phyloP scores from a whole-genome alignment of 1,139 yeast species.

The Hansenula sp. region DNA sequence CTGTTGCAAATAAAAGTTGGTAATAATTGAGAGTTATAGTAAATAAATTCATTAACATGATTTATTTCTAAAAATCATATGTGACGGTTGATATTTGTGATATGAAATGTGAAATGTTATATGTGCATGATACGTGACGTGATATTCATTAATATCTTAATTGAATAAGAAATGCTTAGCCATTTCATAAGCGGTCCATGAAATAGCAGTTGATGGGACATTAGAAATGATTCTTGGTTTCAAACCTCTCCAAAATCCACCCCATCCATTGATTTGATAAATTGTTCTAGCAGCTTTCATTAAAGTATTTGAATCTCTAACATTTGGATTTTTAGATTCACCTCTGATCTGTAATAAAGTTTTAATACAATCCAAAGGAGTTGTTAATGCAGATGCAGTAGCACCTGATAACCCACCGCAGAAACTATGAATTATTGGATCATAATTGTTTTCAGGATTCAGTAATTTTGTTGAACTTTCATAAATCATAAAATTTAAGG shows the following conservation, averaged over 20 bases:
- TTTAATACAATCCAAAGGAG: conserved; percentile 93
- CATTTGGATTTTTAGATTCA: conserved; percentile 37
- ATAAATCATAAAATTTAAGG: conserved; percentile 89
- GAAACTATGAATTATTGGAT: conserved; percentile 89
- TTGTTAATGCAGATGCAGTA: conserved; percentile 91
- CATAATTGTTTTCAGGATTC: conserved; percentile 76
- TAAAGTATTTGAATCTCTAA: conserved; percentile 66
- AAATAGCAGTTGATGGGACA: conserved; percentile 95
- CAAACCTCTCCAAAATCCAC: conserved; percentile 79
- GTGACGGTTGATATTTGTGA: not conserved
- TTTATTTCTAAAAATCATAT: too few species aligned
- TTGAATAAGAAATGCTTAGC: conserved; percentile 48
- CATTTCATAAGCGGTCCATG: conserved; percentile 99
- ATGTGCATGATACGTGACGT: not conserved
- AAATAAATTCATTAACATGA: not conserved
- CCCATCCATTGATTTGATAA: conserved; percentile 59
- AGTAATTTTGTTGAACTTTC: conserved; percentile 75
- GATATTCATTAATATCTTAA: not conserved
- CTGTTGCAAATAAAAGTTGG: not conserved
- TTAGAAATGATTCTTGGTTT: conserved; percentile 90
- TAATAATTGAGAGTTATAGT: not conserved
- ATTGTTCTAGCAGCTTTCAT: conserved; percentile 69
- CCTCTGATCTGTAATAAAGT: conserved; percentile 68
- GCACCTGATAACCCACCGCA: conserved; percentile 98
- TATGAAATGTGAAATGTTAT: not conserved